These are phyloP conservation scores for Schizosaccharomyces lindneri DNA, from an alignment of 805 yeast genomes.

Conservation along the genomic window DNA sequence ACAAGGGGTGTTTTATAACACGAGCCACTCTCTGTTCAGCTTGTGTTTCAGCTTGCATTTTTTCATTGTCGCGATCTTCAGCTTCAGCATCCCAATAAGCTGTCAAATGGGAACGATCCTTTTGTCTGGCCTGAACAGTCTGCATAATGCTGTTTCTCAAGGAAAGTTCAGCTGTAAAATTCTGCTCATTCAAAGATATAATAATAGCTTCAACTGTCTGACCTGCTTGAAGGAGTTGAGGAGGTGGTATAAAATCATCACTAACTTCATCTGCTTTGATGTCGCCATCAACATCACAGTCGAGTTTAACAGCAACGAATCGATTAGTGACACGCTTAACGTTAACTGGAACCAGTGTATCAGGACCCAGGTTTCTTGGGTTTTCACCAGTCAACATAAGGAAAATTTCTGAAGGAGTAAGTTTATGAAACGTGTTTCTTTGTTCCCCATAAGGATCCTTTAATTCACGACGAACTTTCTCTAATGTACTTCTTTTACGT, in stretches of 20 bases:
- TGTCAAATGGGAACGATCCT: not conserved
- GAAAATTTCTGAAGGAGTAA: constrained; percentile 53
- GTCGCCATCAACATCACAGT: constrained; percentile 40
- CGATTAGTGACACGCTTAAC: constrained; percentile 34
- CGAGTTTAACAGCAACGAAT: constrained; percentile 20
- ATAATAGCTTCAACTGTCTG: constrained; percentile 77
- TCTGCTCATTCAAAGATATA: constrained; percentile 41
- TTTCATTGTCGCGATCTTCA: constrained; percentile 38
- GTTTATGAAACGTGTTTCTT: constrained; percentile 40
- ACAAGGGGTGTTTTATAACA: constrained; percentile 75
- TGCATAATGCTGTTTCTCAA: constrained; percentile 40
- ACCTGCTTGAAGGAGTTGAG: constrained; percentile 23
- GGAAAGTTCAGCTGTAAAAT: constrained; percentile 49
- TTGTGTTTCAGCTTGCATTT: constrained; percentile 29
- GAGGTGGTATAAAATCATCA: constrained; percentile 9
- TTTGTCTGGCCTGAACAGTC: constrained; percentile 19
- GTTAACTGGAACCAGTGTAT: constrained; percentile 51
- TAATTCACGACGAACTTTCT: constrained; percentile 65
- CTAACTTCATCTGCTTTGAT: constrained; percentile 16
- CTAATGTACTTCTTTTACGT: constrained; percentile 54
- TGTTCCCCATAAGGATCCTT: constrained; percentile 72
- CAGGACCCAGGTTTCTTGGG: constrained; percentile 36
- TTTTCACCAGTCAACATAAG: constrained; percentile 77
- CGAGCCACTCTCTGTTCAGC: constrained; percentile 46
- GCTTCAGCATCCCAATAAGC: constrained; percentile 51